These are phyloP conservation scores for Irpex lacteus DNA, from an alignment of 1,284 basidiomycete species.

Conservation along the genomic window DNA sequence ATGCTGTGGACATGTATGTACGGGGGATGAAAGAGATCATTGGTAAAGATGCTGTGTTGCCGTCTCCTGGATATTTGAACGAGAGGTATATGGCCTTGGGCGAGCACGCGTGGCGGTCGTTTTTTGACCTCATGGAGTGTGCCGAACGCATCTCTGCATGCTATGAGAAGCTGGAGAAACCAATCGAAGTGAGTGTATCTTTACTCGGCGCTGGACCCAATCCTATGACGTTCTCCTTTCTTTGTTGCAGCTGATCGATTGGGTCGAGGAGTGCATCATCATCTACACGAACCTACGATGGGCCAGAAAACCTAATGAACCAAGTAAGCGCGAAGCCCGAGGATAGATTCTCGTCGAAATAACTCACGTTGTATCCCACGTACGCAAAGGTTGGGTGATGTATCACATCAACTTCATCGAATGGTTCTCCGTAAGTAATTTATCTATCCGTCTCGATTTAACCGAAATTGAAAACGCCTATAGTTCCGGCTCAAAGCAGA, in stretches of 20 bases:
- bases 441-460: too few species aligned
- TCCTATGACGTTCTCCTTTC: not conserved
- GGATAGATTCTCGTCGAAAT: too few species aligned
- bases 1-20: too few species aligned
- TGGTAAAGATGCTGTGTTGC: too few species aligned
- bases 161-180: constrained; percentile 1
- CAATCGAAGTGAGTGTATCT: not conserved
- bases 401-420: too few species aligned
- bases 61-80: too few species aligned
- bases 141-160: constrained; percentile 4
- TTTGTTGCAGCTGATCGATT: constrained; percentile 5
- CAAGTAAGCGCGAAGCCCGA: not conserved
- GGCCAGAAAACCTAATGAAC: not conserved
- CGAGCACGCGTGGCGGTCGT: not conserved
- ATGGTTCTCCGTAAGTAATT: too few species aligned
- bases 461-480: too few species aligned
- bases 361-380: too few species aligned
- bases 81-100: too few species aligned
- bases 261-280: constrained; percentile 4
- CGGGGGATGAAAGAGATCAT: too few species aligned
- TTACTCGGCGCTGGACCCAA: not conserved
- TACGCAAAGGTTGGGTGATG: too few species aligned
- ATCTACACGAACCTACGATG: not conserved
- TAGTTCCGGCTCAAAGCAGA: not conserved
- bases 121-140: constrained; percentile 1